phyloP scores from a whole-genome alignment of 23 red algal genomes.

The Chondrus crispus region DNA sequence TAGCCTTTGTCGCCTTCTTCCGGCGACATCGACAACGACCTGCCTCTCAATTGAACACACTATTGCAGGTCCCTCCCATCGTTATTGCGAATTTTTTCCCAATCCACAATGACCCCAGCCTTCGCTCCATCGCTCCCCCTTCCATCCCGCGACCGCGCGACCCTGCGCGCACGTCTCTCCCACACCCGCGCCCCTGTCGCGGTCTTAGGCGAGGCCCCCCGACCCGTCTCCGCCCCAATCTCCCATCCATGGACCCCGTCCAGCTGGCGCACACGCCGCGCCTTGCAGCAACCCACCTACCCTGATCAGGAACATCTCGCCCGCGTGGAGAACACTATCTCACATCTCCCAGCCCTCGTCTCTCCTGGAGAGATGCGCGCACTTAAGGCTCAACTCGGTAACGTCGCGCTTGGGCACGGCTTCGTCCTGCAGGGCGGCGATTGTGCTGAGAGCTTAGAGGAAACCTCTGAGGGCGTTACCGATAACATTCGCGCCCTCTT shows the following conservation, averaged over 20 bases:
- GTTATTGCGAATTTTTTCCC: too few species aligned
- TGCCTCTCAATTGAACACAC: too few species aligned
- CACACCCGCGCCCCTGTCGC: neutral
- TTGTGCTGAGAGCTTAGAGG: slow-evolving; percentile 90
- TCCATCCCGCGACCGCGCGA: neutral
- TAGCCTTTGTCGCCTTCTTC: too few species aligned
- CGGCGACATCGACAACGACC: too few species aligned
- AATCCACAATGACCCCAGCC: neutral
- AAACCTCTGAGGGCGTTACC: slow-evolving; percentile 76
- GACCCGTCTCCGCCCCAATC: neutral
- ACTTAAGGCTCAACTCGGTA: slow-evolving; percentile 73
- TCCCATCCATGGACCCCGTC: slow-evolving; percentile 65
- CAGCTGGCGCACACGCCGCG: slow-evolving; percentile 80
- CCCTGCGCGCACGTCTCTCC: neutral
- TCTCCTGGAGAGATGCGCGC: slow-evolving; percentile 70
- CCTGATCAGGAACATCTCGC: slow-evolving; percentile 57
- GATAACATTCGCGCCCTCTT: slow-evolving; percentile 84
- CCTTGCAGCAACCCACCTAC: slow-evolving; percentile 85
- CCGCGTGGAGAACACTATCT: slow-evolving; percentile 46
- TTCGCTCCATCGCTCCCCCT: neutral
- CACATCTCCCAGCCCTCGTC: slow-evolving; percentile 70
- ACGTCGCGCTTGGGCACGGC: slow-evolving; percentile 59
- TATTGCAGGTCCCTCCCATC: too few species aligned
- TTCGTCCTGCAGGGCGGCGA: slow-evolving; percentile 99
- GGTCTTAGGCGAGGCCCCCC: slow-evolving; percentile 19